A percentile compares a stretch with the other conserved stretches of the same genome.
phyloP scores from a whole-genome alignment of 2,329 filamentous ascomycete genomes.

The Penicillium sp. region DNA sequence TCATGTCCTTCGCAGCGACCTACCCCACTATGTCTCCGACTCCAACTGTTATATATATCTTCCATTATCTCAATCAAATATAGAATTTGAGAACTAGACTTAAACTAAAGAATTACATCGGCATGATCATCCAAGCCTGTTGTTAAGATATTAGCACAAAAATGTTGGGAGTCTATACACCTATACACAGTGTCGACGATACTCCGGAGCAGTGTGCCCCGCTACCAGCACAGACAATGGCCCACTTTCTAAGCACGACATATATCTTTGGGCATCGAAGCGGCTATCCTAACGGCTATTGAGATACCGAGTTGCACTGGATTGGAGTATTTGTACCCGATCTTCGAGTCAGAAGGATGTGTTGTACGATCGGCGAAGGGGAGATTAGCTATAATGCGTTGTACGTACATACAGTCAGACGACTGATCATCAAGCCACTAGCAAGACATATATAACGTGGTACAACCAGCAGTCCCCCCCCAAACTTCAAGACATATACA shows the following conservation, averaged over 20 bases:
- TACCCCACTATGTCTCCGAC: neutral
- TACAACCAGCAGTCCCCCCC: neutral
- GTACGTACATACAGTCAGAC: neutral
- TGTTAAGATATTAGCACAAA: too few relatives aligned
- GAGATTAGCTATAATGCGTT: neutral
- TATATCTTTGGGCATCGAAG: slow-evolving; percentile 1
- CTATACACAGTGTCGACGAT: neutral
- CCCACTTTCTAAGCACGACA: slow-evolving; percentile 2
- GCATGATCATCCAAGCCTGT: neutral
- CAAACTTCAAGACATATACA: neutral
- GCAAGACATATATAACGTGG: neutral
- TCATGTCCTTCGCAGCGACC: too few relatives aligned
- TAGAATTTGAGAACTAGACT: neutral
- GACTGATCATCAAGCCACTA: neutral
- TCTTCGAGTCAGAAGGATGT: neutral
- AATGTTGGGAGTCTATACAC: neutral
- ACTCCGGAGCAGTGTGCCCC: slow-evolving; percentile 11
- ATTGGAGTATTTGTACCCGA: neutral
- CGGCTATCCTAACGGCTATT: slow-evolving; percentile 16
- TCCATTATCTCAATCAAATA: neutral
- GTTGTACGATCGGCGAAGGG: neutral
- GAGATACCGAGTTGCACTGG: neutral
- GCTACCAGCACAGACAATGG: slow-evolving; percentile 1
- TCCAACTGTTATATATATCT: neutral
- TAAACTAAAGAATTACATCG: neutral